These are phyloP conservation scores for Lasiosphaeris hirsuta DNA, from an alignment of 495 filamentous ascomycete species.

Conservation along the genomic window DNA sequence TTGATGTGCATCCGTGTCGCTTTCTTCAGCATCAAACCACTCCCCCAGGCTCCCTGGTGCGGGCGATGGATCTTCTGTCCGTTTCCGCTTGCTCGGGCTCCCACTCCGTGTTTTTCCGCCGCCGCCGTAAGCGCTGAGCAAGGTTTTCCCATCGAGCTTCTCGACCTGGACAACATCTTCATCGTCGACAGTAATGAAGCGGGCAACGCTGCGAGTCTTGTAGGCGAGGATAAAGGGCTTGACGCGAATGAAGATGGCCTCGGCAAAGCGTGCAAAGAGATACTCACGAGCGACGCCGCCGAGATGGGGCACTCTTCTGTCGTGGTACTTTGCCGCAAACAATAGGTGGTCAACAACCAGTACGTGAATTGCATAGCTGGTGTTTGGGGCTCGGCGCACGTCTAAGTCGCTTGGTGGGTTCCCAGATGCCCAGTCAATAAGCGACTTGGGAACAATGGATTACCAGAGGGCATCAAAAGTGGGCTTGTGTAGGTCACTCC, in stretches of 20 bases:
- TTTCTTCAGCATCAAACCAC: too few species aligned
- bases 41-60: too few species aligned
- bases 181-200: background rate
- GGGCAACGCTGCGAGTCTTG: background rate
- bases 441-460: conserved; percentile 2
- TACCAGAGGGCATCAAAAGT: background rate
- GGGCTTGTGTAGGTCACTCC: background rate
- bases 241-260: conserved; percentile 2
- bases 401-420: too few species aligned
- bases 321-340: background rate
- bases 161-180: background rate
- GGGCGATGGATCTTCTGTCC: background rate
- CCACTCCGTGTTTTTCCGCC: conserved; percentile 1
- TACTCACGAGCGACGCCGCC: background rate
- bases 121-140: background rate
- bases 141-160: background rate
- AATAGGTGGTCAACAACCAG: background rate
- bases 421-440: background rate
- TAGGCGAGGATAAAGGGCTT: background rate
- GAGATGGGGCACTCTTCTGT: background rate
- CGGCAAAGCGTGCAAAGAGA: conserved; percentile 7
- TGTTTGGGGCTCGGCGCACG: background rate
- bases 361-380: background rate
- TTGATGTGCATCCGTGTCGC: too few species aligned
- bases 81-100: background rate